Evolutionary conservation across 108 stramenopile species (phyloP).

Genomic region (Discostella stelligeroides): DNA sequence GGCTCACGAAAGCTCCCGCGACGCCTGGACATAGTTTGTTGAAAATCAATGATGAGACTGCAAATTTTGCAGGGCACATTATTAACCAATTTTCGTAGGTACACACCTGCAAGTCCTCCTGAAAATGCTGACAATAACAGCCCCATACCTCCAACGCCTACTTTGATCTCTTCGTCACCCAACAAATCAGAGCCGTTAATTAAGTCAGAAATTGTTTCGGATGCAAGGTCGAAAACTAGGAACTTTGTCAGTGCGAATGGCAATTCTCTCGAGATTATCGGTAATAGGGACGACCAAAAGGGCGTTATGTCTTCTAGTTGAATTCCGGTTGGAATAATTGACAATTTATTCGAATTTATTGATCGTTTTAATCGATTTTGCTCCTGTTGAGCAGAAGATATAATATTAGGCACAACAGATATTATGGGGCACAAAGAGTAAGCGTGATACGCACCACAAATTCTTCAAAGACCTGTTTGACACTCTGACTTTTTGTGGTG

Average conservation of each 20-base stretch:
- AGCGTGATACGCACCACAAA: constrained; percentile 61
- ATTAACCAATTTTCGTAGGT: neutral
- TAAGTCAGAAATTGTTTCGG: constrained; percentile 54
- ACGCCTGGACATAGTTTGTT: constrained; percentile 36
- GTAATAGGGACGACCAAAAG: constrained; percentile 75
- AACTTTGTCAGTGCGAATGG: constrained; percentile 90
- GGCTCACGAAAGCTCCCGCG: constrained; percentile 78
- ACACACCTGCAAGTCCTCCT: constrained; percentile 74
- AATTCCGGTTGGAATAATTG: constrained; percentile 9
- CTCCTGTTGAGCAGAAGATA: constrained; percentile 9
- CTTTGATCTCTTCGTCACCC: constrained; percentile 66
- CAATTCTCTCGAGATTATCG: constrained; percentile 84
- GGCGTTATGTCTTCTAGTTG: constrained; percentile 55
- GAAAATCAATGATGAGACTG: neutral
- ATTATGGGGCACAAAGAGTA: neutral
- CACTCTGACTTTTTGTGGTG: constrained; percentile 52
- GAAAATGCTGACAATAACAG: constrained; percentile 74
- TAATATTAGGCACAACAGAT: neutral
- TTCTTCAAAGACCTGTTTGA: constrained; percentile 60
- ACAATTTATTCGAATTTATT: no score
- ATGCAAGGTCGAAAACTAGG: constrained; percentile 78
- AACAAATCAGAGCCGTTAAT: constrained; percentile 57
- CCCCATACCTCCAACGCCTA: constrained; percentile 78
- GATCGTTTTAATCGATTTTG: constrained; percentile 42
- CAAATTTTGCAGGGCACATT: neutral